A percentile compares a stretch with the other conserved stretches of the same genome.
Evolutionary conservation across 2,329 filamentous ascomycete species (phyloP).

Genomic region (Hypoxylon rubiginosum): DNA sequence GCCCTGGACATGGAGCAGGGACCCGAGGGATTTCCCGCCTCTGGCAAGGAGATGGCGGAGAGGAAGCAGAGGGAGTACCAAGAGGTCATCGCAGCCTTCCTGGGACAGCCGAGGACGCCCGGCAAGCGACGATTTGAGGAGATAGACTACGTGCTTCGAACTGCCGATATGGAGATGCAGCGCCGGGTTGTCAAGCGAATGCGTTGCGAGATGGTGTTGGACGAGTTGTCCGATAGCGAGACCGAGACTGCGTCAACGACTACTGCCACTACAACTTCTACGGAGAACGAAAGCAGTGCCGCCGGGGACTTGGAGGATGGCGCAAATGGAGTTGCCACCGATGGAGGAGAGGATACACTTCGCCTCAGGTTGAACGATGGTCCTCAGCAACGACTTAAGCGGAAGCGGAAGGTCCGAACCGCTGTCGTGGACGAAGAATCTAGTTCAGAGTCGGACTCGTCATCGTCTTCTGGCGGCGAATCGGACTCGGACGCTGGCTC

Average conservation of each 20-base stretch:
- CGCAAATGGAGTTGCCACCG: conserved; percentile 35
- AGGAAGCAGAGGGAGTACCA: conserved; percentile 69
- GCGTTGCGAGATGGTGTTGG: conserved; percentile 70
- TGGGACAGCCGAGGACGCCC: conserved; percentile 51
- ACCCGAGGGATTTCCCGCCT: conserved; percentile 62
- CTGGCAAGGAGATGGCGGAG: conserved; percentile 59
- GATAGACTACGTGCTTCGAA: conserved; percentile 63
- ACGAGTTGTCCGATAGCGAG: conserved; percentile 66
- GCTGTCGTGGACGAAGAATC: conserved; percentile 60
- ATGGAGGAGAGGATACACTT: conserved; percentile 54
- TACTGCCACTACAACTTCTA: conserved; percentile 47
- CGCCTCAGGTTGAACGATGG: conserved; percentile 61
- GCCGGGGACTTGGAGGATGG: conserved; percentile 27
- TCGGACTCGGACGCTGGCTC: conserved; percentile 56
- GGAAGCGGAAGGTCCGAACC: conserved; percentile 66
- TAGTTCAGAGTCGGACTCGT: conserved; percentile 53
- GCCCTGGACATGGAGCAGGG: conserved; percentile 68
- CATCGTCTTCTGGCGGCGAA: conserved; percentile 36
- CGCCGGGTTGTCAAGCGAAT: conserved; percentile 72
- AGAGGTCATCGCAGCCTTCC: conserved; percentile 65
- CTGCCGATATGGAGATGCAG: conserved; percentile 66
- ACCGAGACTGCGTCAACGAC: conserved; percentile 53
- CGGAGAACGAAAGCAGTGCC: conserved; percentile 39
- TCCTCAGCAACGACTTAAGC: conserved; percentile 60
- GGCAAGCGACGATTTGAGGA: conserved; percentile 67